A percentile compares a stretch with the other conserved stretches of the same genome.
Evolutionary conservation across 108 stramenopile species (phyloP).

Genomic region (Cyclotella baltica): DNA sequence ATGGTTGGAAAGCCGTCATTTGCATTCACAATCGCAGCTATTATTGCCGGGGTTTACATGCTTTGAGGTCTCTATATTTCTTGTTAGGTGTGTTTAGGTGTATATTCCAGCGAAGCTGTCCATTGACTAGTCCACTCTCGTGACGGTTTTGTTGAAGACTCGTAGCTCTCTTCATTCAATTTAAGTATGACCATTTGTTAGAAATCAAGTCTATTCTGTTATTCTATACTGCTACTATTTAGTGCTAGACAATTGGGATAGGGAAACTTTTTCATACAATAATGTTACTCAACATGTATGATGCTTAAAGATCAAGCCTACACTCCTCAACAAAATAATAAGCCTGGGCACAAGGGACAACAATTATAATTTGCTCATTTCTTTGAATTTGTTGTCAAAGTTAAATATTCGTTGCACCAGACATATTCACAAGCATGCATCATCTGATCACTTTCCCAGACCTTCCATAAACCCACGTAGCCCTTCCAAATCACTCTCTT

Average conservation of each 20-base stretch:
- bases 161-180: conserved; percentile 2
- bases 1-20: not conserved
- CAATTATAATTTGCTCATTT: no score
- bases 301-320: no score
- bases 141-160: not conserved
- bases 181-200: not conserved
- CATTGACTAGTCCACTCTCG: not conserved
- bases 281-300: no score
- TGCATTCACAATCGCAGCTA: not conserved
- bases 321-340: no score
- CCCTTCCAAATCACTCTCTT: conserved; percentile 61
- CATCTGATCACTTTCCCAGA: not conserved
- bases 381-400: no score
- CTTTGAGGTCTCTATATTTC: not conserved
- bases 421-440: not conserved
- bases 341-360: no score
- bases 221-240: no score
- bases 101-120: not conserved
- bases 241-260: no score
- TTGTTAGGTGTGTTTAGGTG: not conserved
- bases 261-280: no score
- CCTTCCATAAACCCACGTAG: conserved; percentile 66
- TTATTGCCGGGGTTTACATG: no score
- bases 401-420: not conserved
- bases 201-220: not conserved